phyloP scores from a whole-genome alignment of 345 rosid species.

The Psidium guajava region DNA sequence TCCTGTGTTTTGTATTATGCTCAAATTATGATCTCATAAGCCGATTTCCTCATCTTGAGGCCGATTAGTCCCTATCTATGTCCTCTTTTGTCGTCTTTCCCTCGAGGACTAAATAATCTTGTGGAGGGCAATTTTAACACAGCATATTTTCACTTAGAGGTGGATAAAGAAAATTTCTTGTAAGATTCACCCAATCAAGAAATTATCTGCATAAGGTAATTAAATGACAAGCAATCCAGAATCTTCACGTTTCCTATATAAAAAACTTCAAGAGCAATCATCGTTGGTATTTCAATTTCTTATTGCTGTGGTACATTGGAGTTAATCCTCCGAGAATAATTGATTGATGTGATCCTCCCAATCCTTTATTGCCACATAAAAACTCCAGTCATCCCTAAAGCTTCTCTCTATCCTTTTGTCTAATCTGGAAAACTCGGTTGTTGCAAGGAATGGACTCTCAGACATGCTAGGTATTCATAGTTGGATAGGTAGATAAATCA shows the following conservation, averaged over 20 bases:
- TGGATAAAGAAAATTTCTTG: neutral
- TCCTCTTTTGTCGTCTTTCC: neutral
- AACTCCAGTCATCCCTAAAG: neutral
- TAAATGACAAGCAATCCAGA: neutral
- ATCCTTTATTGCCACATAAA: neutral
- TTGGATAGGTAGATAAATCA: neutral
- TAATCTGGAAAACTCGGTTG: neutral
- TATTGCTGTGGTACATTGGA: neutral
- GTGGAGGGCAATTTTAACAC: neutral
- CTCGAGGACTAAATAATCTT: neutral
- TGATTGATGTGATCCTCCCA: neutral
- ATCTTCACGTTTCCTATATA: neutral
- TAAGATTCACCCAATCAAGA: neutral
- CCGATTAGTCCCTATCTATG: neutral
- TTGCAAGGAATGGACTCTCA: neutral
- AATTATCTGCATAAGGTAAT: neutral
- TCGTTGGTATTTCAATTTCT: neutral
- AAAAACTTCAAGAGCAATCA: neutral
- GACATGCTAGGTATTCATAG: neutral
- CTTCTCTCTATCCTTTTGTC: neutral
- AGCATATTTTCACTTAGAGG: neutral
- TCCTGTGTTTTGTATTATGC: neutral
- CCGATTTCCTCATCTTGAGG: neutral
- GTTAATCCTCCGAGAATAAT: neutral
- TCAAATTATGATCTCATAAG: neutral